A percentile compares a stretch with the other conserved stretches of the same genome.
Evolutionary conservation across 768 basidiomycete genomes (phyloP).

Genomic region (Tulasnella sp.): DNA sequence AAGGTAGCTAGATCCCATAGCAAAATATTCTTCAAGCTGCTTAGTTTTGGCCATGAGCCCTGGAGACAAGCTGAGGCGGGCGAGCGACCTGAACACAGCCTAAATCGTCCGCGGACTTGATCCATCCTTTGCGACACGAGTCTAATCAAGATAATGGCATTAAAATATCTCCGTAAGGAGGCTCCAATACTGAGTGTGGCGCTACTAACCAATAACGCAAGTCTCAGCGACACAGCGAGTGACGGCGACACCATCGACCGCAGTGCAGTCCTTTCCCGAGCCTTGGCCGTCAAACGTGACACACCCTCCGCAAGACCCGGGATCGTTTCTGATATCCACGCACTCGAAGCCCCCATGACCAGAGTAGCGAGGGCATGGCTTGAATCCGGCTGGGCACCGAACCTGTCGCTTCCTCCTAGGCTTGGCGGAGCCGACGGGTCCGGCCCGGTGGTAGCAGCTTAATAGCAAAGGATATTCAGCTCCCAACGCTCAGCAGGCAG

Average conservation of each 20-base stretch:
- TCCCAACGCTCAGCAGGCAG: neutral
- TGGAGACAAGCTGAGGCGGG: too few species aligned
- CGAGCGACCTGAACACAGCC: neutral
- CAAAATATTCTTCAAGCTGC: too few species aligned
- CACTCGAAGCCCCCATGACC: constrained; percentile 11
- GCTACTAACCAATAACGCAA: constrained; percentile 19
- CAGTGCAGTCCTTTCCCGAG: constrained; percentile 34
- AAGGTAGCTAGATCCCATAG: too few species aligned
- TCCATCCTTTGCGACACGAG: neutral
- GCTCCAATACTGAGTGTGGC: neutral
- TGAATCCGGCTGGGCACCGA: neutral
- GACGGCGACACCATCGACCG: constrained; percentile 30
- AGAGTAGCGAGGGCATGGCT: neutral
- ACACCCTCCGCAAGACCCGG: constrained; percentile 10
- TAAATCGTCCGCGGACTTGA: neutral
- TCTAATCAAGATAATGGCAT: neutral
- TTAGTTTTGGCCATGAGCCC: too few species aligned
- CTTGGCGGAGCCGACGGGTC: neutral
- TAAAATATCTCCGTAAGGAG: neutral
- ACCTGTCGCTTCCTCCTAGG: neutral
- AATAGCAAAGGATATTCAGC: neutral
- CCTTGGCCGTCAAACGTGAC: neutral
- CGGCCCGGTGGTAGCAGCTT: neutral
- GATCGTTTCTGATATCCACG: neutral
- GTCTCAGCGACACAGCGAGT: constrained; percentile 28